Evolutionary conservation across 208 protist species (phyloP), one percentile per base, ranked within the genome.

Genomic region (Leishmania amazonensis): DNA sequence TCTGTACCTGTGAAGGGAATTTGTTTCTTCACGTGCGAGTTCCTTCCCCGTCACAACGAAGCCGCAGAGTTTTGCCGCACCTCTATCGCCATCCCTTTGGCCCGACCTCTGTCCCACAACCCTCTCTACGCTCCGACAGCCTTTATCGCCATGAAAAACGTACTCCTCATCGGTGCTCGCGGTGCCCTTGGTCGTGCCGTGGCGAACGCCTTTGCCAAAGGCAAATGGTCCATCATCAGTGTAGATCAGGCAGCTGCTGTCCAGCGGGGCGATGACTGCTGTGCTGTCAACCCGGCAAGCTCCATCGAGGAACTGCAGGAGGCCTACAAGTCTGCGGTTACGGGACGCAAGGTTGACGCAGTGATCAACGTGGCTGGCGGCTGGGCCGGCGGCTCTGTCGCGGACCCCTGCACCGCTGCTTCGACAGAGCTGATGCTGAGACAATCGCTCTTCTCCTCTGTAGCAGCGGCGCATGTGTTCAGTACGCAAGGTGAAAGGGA

Each of bases 331-430:
- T 62, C 76, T 1, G 70, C 83, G 47, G 85, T 85, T 8, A 53
- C 45, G 0, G 58, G 76, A 24, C 75, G 17, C 1, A 85, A 87
- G 60, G 64, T 97, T 0, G 64, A 93, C 40, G 90, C 95, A n/a
- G 83, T 98, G 13, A 78, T 96, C 45, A 96, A 95, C 83, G 94
- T 96, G 7, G 91, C 94, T 0, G 95, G 96, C 28, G 94, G 92
- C 2, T 96, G 91, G 88, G 87, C 87, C 0, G 91, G 90, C 6
- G 93, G 91, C 40, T 86, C 75, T 42, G 76, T 93, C n/a, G 76
- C 76, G 15, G 80, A 88, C 67, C 13, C 65, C 9, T 47, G 71
- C 53, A 78, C 85, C 3, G 76, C 92, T 17, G 81, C 81, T 1
- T 79, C 87, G 24, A 76, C 90, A 0, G 93, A 97, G 38, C 76